phyloP scores from a whole-genome alignment of 345 rosid species.

The Rhizophora mangle region DNA sequence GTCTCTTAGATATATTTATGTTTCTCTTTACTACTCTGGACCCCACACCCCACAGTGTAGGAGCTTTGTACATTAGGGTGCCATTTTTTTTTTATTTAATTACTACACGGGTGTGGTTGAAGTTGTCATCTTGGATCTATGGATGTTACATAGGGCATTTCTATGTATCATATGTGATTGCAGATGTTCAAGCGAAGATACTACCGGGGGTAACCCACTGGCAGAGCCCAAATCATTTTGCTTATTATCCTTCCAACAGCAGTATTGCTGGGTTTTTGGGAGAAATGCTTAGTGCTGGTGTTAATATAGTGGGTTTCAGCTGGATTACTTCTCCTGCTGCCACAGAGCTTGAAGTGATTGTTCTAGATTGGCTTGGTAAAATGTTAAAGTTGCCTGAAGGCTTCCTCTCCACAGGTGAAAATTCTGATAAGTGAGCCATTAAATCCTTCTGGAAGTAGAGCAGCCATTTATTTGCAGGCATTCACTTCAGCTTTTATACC shows the following conservation, averaged over 20 bases:
- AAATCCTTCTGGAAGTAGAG: background rate
- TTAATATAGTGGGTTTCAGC: slow-evolving; percentile 80
- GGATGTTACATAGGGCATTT: background rate
- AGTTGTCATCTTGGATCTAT: background rate
- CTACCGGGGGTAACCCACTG: slow-evolving; percentile 86
- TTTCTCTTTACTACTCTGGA: background rate
- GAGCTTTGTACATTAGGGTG: no score
- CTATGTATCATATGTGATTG: background rate
- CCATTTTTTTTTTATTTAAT: background rate
- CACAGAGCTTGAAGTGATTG: slow-evolving; percentile 86
- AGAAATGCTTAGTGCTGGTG: slow-evolving; percentile 93
- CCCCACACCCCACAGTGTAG: no score
- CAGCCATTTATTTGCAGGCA: no score
- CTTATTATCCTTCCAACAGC: slow-evolving; percentile 82
- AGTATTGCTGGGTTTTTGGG: slow-evolving; percentile 90
- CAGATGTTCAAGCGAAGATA: slow-evolving; percentile 70
- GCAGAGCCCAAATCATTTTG: slow-evolving; percentile 84
- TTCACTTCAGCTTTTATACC: no score
- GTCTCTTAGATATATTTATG: no score
- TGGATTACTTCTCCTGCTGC: slow-evolving; percentile 96
- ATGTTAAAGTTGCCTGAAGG: slow-evolving; percentile 68
- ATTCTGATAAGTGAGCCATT: background rate
- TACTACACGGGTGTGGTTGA: background rate
- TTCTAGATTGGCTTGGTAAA: slow-evolving; percentile 87
- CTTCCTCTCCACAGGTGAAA: slow-evolving; percentile 66